phyloP scores from a whole-genome alignment of 2,329 filamentous ascomycete genomes.

The Alternaria sp. region DNA sequence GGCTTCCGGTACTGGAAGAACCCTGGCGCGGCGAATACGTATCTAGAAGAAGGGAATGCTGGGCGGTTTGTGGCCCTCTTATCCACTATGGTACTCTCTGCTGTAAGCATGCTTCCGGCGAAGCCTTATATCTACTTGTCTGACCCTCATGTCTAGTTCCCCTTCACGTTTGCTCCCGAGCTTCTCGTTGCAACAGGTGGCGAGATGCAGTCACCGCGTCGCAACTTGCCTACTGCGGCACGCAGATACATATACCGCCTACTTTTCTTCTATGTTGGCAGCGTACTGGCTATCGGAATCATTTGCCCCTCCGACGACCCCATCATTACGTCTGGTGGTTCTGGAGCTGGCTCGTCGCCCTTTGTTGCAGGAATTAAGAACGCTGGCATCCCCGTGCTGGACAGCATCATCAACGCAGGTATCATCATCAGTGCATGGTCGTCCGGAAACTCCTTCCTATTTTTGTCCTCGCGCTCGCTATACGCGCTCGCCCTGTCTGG shows the following conservation, averaged over 20 bases:
- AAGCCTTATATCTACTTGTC: neutral
- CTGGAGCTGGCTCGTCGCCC: conserved; percentile 60
- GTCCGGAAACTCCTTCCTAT: conserved; percentile 62
- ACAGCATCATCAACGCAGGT: conserved; percentile 71
- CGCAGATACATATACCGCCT: conserved; percentile 67
- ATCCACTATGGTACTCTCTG: conserved; percentile 58
- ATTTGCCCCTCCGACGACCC: conserved; percentile 62
- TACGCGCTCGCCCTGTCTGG: conserved; percentile 65
- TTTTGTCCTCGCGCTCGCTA: conserved; percentile 59
- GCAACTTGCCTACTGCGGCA: conserved; percentile 65
- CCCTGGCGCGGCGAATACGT: conserved; percentile 58
- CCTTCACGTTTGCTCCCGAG: conserved; percentile 17
- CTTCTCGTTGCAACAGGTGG: conserved; percentile 59
- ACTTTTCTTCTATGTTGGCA: conserved; percentile 66
- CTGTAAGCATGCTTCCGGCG: conserved; percentile 49
- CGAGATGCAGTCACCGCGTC: conserved; percentile 64
- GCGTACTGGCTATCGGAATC: conserved; percentile 65
- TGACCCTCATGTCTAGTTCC: neutral
- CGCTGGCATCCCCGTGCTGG: conserved; percentile 62
- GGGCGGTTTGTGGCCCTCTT: conserved; percentile 61
- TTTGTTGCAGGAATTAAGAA: conserved; percentile 59
- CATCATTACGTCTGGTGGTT: conserved; percentile 58
- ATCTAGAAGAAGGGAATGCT: conserved; percentile 53
- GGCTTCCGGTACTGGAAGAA: conserved; percentile 67
- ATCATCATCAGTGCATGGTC: conserved; percentile 70